phyloP scores from a whole-genome alignment of 129 eudicot genomes.

The Chrysanthemum seticuspe region DNA sequence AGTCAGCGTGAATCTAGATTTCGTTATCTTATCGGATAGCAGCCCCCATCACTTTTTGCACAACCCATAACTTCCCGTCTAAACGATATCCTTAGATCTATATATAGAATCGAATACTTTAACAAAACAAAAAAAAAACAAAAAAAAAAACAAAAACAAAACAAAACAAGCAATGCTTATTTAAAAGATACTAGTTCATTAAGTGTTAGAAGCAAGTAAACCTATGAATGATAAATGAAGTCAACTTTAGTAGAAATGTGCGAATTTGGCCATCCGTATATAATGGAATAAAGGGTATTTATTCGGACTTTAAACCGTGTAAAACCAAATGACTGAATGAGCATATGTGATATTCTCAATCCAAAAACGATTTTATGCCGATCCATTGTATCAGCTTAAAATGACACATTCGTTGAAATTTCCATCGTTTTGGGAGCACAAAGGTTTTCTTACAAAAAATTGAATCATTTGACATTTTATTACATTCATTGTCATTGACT shows the following conservation, averaged over 20 bases:
- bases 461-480: no score
- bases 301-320: conserved; percentile 19
- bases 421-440: background rate
- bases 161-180: no score
- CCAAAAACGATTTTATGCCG: conserved; percentile 11
- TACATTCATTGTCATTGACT: no score
- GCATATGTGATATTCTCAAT: background rate
- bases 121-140: no score
- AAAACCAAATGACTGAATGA: conserved; percentile 2
- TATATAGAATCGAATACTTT: background rate
- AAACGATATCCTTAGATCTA: conserved; percentile 29
- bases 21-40: conserved; percentile 37
- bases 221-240: background rate
- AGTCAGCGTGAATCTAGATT: conserved; percentile 32
- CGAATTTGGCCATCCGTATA: conserved; percentile 1
- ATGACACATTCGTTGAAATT: background rate
- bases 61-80: conserved; percentile 12
- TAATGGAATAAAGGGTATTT: conserved; percentile 20
- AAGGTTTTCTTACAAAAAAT: background rate
- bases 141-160: no score
- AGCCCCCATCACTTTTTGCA: conserved; percentile 25
- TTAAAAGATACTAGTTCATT: no score
- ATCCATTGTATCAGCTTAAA: conserved; percentile 1
- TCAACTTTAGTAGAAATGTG: background rate
- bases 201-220: no score